Evolutionary conservation across 805 yeast species (phyloP), one percentile per base, ranked within the genome.

Genomic region (Starmerella bombi): DNA sequence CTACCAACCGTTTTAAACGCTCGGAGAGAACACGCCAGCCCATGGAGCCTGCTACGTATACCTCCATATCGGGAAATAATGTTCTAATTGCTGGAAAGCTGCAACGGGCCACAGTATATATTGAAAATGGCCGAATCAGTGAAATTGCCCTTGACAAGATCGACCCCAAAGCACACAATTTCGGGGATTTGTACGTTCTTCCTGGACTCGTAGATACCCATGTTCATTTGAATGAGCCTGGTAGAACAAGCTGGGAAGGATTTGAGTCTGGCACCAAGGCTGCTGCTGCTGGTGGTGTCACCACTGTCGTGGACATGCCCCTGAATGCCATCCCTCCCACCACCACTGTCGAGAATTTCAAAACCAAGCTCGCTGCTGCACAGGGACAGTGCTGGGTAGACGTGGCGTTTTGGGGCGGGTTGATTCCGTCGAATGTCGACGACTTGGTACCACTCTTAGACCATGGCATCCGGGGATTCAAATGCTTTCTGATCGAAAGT

Each of bases 161-260:
- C 30, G 45, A 45, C 32, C 37, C 51, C 10, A 37, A 17, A 4
- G 46, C 53, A 15, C 60, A 76, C 30, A 66, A 76, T 46, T 75
- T 77, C 4, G 66, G 80, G 4, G 86, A 91, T 1, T 57, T 65
- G 18, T 71, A 71, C 28, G 69, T 86, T n/a, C 65, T 88, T 65
- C 96, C 97, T 0, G 97, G 97, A 0, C 67, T 86, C 22, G 94
- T 86, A 3, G 97, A 86, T 55, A 71, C 93, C 7, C 97, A 86
- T 58, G 97, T 86, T 25, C 97, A 86, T 55, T 64, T 86, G 50
- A 86, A 86, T 59, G 97, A 88, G 52, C 97, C 97, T 0, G 97
- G 97, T 9, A 67, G 97, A 52, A 86, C 96, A 1, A 93, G 84
- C 46, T 86, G 97, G 97, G 97, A 86, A 60, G 97, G 97, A 1